Evolutionary conservation across 1,139 yeast genomes (phyloP).

Genomic region (Geotrichum histeridarum): DNA sequence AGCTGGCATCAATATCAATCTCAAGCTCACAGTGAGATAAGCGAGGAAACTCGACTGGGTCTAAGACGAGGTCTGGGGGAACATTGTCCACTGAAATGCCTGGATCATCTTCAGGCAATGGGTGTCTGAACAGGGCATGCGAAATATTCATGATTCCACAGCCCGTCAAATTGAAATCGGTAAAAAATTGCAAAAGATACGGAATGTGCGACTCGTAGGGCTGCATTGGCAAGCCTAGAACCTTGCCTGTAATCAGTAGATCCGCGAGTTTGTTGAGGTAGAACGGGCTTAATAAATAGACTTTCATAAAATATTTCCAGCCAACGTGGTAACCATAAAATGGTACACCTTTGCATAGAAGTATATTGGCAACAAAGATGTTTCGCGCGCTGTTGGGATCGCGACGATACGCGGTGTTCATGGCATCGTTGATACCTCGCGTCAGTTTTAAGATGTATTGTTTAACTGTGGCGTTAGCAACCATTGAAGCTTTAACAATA

Average conservation of each 20-base stretch:
- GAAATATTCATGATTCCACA: conserved; percentile 59
- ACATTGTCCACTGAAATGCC: conserved; percentile 13
- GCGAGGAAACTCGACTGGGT: conserved; percentile 40
- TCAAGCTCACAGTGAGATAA: conserved; percentile 63
- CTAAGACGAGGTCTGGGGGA: conserved; percentile 17
- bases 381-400: conserved; percentile 31
- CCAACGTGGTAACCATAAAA: conserved; percentile 80
- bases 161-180: conserved; percentile 80
- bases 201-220: conserved; percentile 82
- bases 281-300: conserved; percentile 61
- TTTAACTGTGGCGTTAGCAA: conserved; percentile 21
- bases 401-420: conserved; percentile 32
- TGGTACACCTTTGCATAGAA: conserved; percentile 69
- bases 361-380: conserved; percentile 58
- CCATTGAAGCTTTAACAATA: background rate
- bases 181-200: conserved; percentile 63
- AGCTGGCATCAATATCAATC: conserved; percentile 56
- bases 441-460: conserved; percentile 26
- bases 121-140: conserved; percentile 20
- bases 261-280: conserved; percentile 56
- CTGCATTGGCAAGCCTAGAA: conserved; percentile 40
- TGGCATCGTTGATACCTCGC: conserved; percentile 30
- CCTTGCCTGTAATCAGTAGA: conserved; percentile 49
- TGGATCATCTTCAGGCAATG: conserved; percentile 15
- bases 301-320: conserved; percentile 57